A percentile compares a stretch with the other conserved stretches of the same genome.
These are phyloP conservation scores for Peronospora tabacina DNA, from an alignment of 352 stramenopile genomes.

Conservation along the genomic window DNA sequence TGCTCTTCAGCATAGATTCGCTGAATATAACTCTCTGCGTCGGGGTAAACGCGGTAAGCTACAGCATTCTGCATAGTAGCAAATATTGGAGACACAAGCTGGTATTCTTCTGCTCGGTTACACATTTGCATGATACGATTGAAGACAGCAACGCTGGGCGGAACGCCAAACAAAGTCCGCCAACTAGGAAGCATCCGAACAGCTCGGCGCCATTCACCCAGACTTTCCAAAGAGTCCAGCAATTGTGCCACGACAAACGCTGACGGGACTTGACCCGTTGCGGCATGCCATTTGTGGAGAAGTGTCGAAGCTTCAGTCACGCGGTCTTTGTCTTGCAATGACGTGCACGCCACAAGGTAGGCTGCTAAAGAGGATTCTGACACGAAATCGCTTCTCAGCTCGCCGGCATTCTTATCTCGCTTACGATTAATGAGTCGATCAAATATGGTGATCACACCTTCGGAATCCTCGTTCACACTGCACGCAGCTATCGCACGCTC, in stretches of 20 bases:
- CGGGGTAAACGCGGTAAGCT: conserved; percentile 40
- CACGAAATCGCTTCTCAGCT: conserved; percentile 25
- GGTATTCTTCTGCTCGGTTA: conserved; percentile 45
- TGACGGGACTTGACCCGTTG: conserved; percentile 20
- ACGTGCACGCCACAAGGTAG: conserved; percentile 36
- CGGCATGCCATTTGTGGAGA: conserved; percentile 35
- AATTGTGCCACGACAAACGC: conserved; percentile 34
- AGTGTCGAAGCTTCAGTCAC: conserved; percentile 28
- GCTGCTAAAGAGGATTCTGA: conserved; percentile 32
- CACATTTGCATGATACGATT: conserved; percentile 57
- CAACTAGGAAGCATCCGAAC: conserved; percentile 44
- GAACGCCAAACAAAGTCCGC: conserved; percentile 30
- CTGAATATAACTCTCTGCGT: conserved; percentile 63
- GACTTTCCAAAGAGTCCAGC: conserved; percentile 37
- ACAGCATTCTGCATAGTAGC: conserved; percentile 49
- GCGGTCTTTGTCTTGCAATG: conserved; percentile 26
- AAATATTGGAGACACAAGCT: conserved; percentile 56
- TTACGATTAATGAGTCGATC: conserved; percentile 27
- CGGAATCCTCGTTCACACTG: conserved; percentile 31
- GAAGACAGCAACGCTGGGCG: conserved; percentile 42
- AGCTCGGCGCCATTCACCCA: conserved; percentile 43
- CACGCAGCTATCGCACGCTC: conserved; percentile 36
- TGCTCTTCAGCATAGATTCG: conserved; percentile 63
- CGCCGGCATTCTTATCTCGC: neutral
- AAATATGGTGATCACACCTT: conserved; percentile 34